phyloP scores from a whole-genome alignment of 768 basidiomycete species.

The Heimioporus sp. region DNA sequence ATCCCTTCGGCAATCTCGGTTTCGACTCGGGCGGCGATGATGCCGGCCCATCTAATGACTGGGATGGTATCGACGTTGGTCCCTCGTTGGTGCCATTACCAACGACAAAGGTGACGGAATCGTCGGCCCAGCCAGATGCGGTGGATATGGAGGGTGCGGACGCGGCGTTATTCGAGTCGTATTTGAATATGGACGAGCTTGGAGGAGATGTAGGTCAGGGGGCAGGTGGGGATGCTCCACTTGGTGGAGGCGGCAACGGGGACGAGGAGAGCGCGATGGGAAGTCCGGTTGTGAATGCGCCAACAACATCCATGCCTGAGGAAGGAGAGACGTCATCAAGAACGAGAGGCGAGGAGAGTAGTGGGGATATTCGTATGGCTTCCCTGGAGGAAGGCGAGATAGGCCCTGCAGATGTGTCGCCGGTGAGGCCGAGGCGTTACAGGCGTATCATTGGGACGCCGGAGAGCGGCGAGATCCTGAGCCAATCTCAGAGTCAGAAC shows the following conservation, averaged over 20 bases:
- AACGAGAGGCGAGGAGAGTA: not conserved
- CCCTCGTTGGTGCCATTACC: slow-evolving; percentile 2
- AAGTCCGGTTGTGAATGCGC: no score
- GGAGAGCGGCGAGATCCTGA: slow-evolving; percentile 16
- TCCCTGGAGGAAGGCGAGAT: slow-evolving; percentile 16
- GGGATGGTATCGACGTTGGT: slow-evolving; percentile 10
- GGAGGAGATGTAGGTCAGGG: slow-evolving; percentile 1
- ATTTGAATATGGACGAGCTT: slow-evolving; percentile 20
- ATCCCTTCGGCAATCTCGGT: slow-evolving; percentile 9
- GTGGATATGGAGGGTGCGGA: not conserved
- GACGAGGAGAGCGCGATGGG: not conserved
- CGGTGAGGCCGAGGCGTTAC: not conserved
- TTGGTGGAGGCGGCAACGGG: not conserved
- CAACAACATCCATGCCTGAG: no score
- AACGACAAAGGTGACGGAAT: no score
- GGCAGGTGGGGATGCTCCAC: not conserved
- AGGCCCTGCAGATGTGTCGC: slow-evolving; percentile 1
- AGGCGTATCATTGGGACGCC: not conserved
- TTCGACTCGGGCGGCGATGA: slow-evolving; percentile 12
- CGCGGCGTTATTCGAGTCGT: slow-evolving; percentile 17
- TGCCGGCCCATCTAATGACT: not conserved
- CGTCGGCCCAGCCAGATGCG: not conserved
- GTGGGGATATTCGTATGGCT: not conserved
- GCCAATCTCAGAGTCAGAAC: slow-evolving; percentile 1
- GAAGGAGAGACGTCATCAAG: not conserved